Evolutionary conservation across 768 basidiomycete genomes (phyloP).

Genomic region (Rubroboletus satanas): DNA sequence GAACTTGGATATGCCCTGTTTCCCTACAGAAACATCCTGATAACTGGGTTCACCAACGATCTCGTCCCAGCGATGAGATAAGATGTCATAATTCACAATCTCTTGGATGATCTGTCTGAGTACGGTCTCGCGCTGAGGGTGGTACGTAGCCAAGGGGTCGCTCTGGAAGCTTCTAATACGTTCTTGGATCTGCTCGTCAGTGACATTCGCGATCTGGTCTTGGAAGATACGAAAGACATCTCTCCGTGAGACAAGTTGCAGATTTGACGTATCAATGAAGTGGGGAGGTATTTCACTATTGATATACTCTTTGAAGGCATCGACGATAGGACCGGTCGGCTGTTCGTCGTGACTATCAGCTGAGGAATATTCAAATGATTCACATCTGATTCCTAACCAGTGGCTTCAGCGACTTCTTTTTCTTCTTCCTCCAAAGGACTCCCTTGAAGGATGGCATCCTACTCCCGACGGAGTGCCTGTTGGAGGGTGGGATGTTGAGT

Average conservation of each 20-base stretch:
- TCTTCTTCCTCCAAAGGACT: background rate
- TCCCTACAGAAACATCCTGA: background rate
- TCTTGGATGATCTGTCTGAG: slow-evolving; percentile 14
- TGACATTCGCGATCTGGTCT: background rate
- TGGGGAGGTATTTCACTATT: slow-evolving; percentile 11
- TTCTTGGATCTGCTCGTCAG: background rate
- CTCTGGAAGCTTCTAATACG: background rate
- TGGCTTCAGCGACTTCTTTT: background rate
- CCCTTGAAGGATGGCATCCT: background rate
- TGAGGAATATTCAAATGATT: background rate
- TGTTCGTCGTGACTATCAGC: background rate
- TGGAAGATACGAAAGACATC: slow-evolving; percentile 9
- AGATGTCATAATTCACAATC: slow-evolving; percentile 7
- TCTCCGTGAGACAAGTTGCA: slow-evolving; percentile 4
- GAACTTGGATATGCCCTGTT: background rate
- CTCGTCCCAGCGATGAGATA: slow-evolving; percentile 15
- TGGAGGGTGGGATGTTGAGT: no score
- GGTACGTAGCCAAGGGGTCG: background rate
- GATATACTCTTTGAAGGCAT: slow-evolving; percentile 9
- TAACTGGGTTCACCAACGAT: slow-evolving; percentile 8
- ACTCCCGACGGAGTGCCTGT: background rate
- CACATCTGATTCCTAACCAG: background rate
- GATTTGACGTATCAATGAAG: slow-evolving; percentile 3
- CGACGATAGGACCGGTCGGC: background rate
- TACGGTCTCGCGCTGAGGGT: background rate